Percentiles rank a stretch among this genome's conserved stretches.
Conservation (phyloP, 73 alveolate species). For the Paramecium primaurelia region DNA sequence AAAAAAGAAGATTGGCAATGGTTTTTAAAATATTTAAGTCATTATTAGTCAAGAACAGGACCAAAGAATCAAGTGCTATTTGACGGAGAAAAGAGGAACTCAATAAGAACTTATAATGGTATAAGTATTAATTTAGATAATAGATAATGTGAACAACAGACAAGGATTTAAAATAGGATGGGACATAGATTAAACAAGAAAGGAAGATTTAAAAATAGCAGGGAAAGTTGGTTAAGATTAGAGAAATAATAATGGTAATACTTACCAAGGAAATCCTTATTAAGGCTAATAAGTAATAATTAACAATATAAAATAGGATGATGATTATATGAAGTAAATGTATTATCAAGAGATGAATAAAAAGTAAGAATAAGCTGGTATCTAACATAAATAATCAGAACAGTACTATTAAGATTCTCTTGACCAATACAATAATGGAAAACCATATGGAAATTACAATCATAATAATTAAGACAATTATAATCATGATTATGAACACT, state of each 20-base stretch:
- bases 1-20: constrained; percentile 14
- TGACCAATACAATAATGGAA: not conserved
- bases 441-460: not conserved
- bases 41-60: constrained; percentile 41
- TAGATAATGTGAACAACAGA: constrained; percentile 23
- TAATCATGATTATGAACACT: not conserved
- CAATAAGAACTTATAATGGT: constrained; percentile 34
- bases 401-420: not conserved
- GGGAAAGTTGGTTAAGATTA: constrained; percentile 4
- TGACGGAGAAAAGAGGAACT: constrained; percentile 35
- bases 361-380: not conserved
- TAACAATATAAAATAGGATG: not conserved
- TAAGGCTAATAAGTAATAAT: not conserved
- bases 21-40: not conserved
- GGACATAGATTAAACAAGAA: constrained; percentile 31
- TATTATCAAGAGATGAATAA: not conserved
- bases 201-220: constrained; percentile 31
- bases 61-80: constrained; percentile 8
- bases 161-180: constrained; percentile 46
- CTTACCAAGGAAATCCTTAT: not conserved
- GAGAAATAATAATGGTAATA: not conserved
- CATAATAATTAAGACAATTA: not conserved
- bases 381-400: not conserved
- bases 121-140: not conserved
- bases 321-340: not conserved